phyloP scores from a whole-genome alignment of 2,329 filamentous ascomycete species.

The Colletotrichum lindemuthianum region DNA sequence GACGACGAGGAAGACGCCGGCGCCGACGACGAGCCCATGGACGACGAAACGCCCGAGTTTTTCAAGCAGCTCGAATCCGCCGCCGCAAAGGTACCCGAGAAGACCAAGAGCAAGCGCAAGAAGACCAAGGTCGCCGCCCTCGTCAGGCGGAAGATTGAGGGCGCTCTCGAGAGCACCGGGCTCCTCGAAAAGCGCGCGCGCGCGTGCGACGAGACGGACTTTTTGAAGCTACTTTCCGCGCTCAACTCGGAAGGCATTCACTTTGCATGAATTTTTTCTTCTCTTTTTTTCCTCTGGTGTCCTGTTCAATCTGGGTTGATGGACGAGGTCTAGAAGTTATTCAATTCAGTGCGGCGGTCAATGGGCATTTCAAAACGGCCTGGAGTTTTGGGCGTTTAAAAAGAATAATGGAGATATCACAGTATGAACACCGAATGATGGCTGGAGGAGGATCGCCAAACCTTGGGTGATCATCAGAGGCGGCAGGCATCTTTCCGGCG shows the following conservation, averaged over 20 bases:
- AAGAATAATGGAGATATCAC: constrained; percentile 17
- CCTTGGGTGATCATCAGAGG: too few relatives aligned
- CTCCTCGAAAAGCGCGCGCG: constrained; percentile 84
- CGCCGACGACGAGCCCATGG: constrained; percentile 65
- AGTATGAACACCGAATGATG: constrained; percentile 15
- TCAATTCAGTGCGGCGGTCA: neutral
- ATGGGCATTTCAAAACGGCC: constrained; percentile 1
- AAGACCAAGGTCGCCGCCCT: constrained; percentile 84
- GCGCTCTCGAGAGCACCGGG: constrained; percentile 83
- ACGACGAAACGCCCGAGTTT: constrained; percentile 82
- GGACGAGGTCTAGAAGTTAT: neutral
- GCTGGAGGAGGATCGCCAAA: too few relatives aligned
- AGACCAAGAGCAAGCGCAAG: constrained; percentile 76
- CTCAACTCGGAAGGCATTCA: constrained; percentile 96
- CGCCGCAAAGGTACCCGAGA: constrained; percentile 51
- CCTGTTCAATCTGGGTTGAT: neutral
- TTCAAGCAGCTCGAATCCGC: constrained; percentile 73
- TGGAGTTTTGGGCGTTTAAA: constrained; percentile 35
- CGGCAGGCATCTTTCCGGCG: too few relatives aligned
- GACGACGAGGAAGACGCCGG: constrained; percentile 51
- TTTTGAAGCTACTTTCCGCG: constrained; percentile 79
- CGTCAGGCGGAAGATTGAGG: constrained; percentile 86
- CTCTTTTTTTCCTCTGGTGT: neutral
- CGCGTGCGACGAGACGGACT: constrained; percentile 93
- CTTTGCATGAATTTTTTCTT: constrained; percentile 69